Evolutionary conservation across 495 filamentous ascomycete genomes (phyloP), one percentile per base, ranked within the genome.

Genomic region (Poronia punctata): DNA sequence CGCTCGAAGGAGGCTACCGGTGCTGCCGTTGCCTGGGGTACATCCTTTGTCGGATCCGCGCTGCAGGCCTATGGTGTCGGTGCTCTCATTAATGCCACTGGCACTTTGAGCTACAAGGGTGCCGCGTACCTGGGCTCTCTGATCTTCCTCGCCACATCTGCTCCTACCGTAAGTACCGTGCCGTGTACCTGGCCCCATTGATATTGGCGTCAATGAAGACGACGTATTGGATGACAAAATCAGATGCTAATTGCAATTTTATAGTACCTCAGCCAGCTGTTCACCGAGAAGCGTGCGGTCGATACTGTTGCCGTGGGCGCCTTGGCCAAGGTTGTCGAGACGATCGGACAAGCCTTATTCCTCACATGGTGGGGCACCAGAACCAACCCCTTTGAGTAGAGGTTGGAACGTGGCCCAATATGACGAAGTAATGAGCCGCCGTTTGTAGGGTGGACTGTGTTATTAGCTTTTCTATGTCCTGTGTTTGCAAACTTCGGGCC

Each of bases 341-440:
- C 92, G 3, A 81, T 97, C 38, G 92, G 92, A 24, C 73, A 97
- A 28, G 85, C 83, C 40, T 52, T 96, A 59, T 87, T 96, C 76
- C 68, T 98, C 45, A 95, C 86, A 50, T 98, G 84, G 82, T 98
- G 92, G 92, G 92, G 92, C 49, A 95, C 90, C 38, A 80, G 83
- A 52, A 93, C 87, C 61, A 84, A 85, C 68, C 83, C 87, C 26
- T 86, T 86, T 60, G 78, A 84, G 23, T 73, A 70, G 62, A 49
- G 10, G 44, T 35, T 5, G 24, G 20, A 15, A 16, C 18, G 23
- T 5, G 39, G 48, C 17, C 29, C 59, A 38, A 48, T 52, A 46
- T 11, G 19, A 32, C 35, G 33, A 35, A 21, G 21, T 43, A 35
- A 22, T 19, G 34, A 14, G 28, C 48, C 14, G 10, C 24, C 18